A percentile compares a stretch with the other conserved stretches of the same genome.
phyloP scores from a whole-genome alignment of 2,329 filamentous ascomycete genomes.

The Cercospora sp. region DNA sequence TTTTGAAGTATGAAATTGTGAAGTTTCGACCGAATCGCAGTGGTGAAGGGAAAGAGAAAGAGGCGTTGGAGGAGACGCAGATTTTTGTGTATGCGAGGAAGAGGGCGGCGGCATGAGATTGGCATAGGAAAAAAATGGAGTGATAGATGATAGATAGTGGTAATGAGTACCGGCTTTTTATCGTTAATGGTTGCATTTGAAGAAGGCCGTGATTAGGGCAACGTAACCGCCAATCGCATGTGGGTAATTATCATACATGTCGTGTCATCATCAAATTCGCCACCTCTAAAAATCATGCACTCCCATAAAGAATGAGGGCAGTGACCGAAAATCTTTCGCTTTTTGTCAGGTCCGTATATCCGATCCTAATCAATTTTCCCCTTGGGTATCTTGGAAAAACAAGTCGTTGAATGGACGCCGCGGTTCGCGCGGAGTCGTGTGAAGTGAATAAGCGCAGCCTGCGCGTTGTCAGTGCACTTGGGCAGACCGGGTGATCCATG shows the following conservation, averaged over 20 bases:
- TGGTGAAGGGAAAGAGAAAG: background rate
- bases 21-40: background rate
- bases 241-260: background rate
- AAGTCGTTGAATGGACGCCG: background rate
- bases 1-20: background rate
- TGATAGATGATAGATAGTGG: no score
- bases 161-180: no score
- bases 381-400: background rate
- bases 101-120: no score
- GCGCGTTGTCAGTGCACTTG: background rate
- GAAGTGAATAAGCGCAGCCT: background rate
- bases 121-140: no score
- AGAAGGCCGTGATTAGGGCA: background rate
- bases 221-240: background rate
- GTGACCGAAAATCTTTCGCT: background rate
- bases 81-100: conserved; percentile 11
- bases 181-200: background rate
- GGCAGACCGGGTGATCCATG: background rate
- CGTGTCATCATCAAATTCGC: background rate
- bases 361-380: background rate
- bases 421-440: background rate
- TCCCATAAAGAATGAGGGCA: background rate
- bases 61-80: background rate
- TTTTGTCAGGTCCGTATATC: background rate
- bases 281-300: background rate